Base-by-base conservation (phyloP, 2,329 filamentous ascomycete species). In the Fusarium piperis region DNA sequence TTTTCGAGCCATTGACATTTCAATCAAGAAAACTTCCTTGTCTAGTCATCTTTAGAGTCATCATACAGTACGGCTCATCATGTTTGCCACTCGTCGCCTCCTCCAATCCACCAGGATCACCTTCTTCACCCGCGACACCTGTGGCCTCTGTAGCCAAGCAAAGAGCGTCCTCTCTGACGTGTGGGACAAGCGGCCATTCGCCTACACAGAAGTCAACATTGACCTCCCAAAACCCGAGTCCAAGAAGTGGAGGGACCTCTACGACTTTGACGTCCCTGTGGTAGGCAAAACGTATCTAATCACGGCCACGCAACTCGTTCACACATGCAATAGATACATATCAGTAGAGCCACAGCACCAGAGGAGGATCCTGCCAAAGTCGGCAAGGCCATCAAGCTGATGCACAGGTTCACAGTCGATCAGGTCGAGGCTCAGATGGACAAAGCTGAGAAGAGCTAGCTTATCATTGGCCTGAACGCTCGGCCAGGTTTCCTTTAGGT, bases 261-360 rank as follows among this genome's bases (percentile, higher is more conserved):
- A 95, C 78, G 93, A 94, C 64, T 93, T 94, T 78, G 93, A 95
- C 74, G 93, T 93, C 9, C 93, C 93, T 0, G 93, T 95, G 77
- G 93, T 95, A 83, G 76, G 86, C 80, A 35, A 12, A 10, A 11
- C 9, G 6, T 51, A 23, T 5, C 23, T 23, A 18, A 15, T 20
- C 30, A n/a, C 4, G 5, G 23, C 3, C 12, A 11, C 15, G 6
- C 3, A 13, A 20, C 16, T 18, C 58, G 28, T 59, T 68, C 58
- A 65, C 35, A 23, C 30, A 11, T 18, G 20, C n/a, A 44, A n/a
- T 16, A 90, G 88, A 89, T 90, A 70, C 88, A 90, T 66, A 84
- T 95, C 67, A 90, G 90, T 82, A 91, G 88, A 73, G 82, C 83
- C 12, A 81, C 80, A 9, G 79, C 84, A 1, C 82, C 83, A 12